These are phyloP conservation scores for Penicillium sp. DNA, from an alignment of 2,329 filamentous ascomycete species.

Conservation along the genomic window DNA sequence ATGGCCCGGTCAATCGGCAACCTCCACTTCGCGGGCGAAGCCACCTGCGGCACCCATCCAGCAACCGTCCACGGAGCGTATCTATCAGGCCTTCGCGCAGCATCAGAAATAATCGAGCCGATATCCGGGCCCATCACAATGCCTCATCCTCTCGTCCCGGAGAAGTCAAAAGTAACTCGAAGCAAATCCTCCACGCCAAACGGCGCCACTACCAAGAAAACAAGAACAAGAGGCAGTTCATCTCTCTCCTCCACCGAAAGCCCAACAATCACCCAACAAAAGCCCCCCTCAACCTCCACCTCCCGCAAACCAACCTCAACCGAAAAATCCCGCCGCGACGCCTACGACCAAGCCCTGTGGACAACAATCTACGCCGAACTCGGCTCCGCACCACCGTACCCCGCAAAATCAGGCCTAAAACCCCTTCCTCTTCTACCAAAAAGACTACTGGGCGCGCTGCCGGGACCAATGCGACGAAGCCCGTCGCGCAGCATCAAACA, in stretches of 20 bases:
- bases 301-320: slow-evolving; percentile 14
- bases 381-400: slow-evolving; percentile 72
- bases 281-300: slow-evolving; percentile 11
- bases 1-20: slow-evolving; percentile 86
- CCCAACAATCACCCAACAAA: slow-evolving; percentile 14
- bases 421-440: slow-evolving; percentile 87
- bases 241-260: slow-evolving; percentile 21
- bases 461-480: slow-evolving; percentile 68
- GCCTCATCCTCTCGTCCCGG: slow-evolving; percentile 70
- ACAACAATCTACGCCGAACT: slow-evolving; percentile 60
- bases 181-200: slow-evolving; percentile 26
- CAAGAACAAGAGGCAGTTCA: slow-evolving; percentile 1
- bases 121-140: slow-evolving; percentile 80
- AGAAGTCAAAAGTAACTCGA: slow-evolving; percentile 48
- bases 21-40: slow-evolving; percentile 92
- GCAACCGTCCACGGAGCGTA: slow-evolving; percentile 97
- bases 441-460: slow-evolving; percentile 64
- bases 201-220: slow-evolving; percentile 7
- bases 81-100: slow-evolving; percentile 84
- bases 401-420: slow-evolving; percentile 77
- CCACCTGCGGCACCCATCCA: slow-evolving; percentile 92
- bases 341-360: slow-evolving; percentile 60
- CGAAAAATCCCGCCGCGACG: slow-evolving; percentile 41
- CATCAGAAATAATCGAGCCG: slow-evolving; percentile 77
- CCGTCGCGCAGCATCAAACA: slow-evolving; percentile 63